These are phyloP conservation scores for Lepidopterella palustris DNA, from an alignment of 495 filamentous ascomycete genomes.

Conservation along the genomic window DNA sequence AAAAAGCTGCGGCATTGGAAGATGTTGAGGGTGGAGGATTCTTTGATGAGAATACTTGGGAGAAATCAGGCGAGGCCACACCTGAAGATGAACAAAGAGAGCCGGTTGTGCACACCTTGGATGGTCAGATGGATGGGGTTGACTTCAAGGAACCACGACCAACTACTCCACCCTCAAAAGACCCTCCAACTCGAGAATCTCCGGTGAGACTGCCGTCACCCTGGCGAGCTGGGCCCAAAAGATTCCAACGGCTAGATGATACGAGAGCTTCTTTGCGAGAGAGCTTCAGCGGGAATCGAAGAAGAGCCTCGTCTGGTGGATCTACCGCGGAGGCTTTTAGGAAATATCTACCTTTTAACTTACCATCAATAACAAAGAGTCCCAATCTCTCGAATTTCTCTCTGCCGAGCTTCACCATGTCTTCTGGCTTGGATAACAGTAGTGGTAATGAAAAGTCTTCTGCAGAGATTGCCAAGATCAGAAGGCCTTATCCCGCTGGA, in stretches of 20 bases:
- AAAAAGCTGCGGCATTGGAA: constrained; percentile 66
- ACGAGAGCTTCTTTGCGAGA: constrained; percentile 21
- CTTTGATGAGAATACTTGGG: constrained; percentile 20
- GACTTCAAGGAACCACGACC: not conserved
- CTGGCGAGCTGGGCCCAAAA: constrained; percentile 47
- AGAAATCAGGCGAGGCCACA: constrained; percentile 7
- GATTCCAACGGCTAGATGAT: constrained; percentile 11
- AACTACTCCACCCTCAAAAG: constrained; percentile 8
- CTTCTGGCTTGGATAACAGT: constrained; percentile 1
- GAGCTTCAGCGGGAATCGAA: constrained; percentile 30
- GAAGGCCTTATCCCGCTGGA: not conserved
- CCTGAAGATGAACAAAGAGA: constrained; percentile 7
- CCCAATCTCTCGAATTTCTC: constrained; percentile 21
- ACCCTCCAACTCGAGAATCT: constrained; percentile 24
- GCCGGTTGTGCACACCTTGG: not conserved
- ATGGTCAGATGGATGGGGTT: constrained; percentile 2
- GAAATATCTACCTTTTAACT: constrained; percentile 26
- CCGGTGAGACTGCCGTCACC: constrained; percentile 40
- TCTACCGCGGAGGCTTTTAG: constrained; percentile 16
- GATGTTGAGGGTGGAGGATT: constrained; percentile 43
- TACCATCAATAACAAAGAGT: constrained; percentile 23
- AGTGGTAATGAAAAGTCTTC: not conserved
- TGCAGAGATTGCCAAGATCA: not conserved
- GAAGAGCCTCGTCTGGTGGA: constrained; percentile 18
- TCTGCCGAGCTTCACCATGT: constrained; percentile 19